Evolutionary conservation across 768 basidiomycete species (phyloP).

Genomic region (Xerocomellus dryophilus): DNA sequence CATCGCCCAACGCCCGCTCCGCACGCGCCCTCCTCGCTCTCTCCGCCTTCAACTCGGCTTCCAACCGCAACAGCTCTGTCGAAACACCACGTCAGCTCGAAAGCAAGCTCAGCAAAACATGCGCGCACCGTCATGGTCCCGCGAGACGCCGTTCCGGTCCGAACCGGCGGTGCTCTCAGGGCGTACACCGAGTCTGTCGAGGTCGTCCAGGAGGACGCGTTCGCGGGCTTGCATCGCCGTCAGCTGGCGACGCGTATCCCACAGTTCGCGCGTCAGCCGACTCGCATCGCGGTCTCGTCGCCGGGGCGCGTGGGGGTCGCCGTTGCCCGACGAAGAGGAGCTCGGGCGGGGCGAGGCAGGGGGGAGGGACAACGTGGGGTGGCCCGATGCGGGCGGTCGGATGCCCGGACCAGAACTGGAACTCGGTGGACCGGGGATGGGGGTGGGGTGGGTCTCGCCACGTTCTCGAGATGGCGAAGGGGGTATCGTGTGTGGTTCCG

Average conservation of each 20-base stretch:
- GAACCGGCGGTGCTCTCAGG: background rate
- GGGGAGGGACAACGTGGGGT: background rate
- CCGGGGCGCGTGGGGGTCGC: background rate
- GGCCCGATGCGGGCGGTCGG: background rate
- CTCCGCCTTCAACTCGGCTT: slow-evolving; percentile 39
- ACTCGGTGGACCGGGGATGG: background rate
- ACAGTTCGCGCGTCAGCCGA: slow-evolving; percentile 27
- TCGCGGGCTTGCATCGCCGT: slow-evolving; percentile 25
- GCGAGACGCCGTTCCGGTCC: background rate
- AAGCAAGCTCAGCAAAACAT: background rate
- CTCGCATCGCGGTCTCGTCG: background rate
- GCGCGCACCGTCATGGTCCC: slow-evolving; percentile 15
- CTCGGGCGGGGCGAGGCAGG: background rate
- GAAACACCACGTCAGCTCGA: background rate
- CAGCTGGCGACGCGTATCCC: slow-evolving; percentile 27
- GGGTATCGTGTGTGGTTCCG: background rate
- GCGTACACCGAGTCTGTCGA: slow-evolving; percentile 16
- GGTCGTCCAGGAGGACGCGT: slow-evolving; percentile 20
- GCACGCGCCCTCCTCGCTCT: slow-evolving; percentile 37
- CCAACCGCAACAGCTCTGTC: slow-evolving; percentile 24
- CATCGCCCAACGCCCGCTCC: slow-evolving; percentile 44
- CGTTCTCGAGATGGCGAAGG: slow-evolving; percentile 5
- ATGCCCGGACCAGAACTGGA: too few relatives aligned
- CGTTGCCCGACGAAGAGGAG: background rate
- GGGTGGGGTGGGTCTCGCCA: background rate